Percentiles rank a stretch among this genome's conserved stretches.
Evolutionary conservation across 805 yeast genomes (phyloP).

Genomic region (Metschnikowia matae): DNA sequence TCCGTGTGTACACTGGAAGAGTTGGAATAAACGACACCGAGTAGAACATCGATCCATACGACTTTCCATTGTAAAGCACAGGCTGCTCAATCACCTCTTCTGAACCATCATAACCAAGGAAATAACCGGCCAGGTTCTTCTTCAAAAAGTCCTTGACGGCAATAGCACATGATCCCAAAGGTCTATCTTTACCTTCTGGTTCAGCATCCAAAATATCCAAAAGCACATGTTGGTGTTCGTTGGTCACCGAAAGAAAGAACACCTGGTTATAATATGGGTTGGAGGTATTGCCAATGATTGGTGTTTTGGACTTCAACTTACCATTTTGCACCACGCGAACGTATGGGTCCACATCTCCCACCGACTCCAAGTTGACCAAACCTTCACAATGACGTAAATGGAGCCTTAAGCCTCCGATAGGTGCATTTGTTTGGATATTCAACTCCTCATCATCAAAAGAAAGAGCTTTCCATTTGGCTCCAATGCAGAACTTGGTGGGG

Average conservation of each 20-base stretch:
- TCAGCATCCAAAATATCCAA: constrained; percentile 67
- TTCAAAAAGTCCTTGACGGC: constrained; percentile 47
- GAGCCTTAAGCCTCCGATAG: constrained; percentile 65
- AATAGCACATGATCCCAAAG: constrained; percentile 55
- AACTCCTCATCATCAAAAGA: constrained; percentile 47
- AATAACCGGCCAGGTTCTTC: constrained; percentile 45
- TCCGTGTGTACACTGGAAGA: constrained; percentile 56
- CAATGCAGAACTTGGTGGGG: constrained; percentile 42
- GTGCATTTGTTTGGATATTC: constrained; percentile 45
- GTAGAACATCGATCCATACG: constrained; percentile 48
- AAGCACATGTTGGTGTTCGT: constrained; percentile 55
- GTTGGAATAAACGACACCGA: constrained; percentile 64
- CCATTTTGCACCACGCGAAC: constrained; percentile 57
- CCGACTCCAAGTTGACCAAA: constrained; percentile 54
- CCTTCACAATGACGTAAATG: constrained; percentile 52
- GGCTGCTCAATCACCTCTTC: constrained; percentile 44
- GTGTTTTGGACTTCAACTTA: constrained; percentile 51
- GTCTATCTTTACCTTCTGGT: constrained; percentile 56
- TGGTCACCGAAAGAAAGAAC: constrained; percentile 55
- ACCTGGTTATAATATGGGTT: constrained; percentile 60
- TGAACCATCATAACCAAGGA: constrained; percentile 49
- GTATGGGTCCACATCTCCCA: constrained; percentile 76
- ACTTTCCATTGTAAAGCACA: constrained; percentile 32
- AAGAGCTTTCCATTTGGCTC: constrained; percentile 70
- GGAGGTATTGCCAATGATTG: constrained; percentile 47